phyloP scores from a whole-genome alignment of 768 basidiomycete genomes.

The Pholiota molesta region DNA sequence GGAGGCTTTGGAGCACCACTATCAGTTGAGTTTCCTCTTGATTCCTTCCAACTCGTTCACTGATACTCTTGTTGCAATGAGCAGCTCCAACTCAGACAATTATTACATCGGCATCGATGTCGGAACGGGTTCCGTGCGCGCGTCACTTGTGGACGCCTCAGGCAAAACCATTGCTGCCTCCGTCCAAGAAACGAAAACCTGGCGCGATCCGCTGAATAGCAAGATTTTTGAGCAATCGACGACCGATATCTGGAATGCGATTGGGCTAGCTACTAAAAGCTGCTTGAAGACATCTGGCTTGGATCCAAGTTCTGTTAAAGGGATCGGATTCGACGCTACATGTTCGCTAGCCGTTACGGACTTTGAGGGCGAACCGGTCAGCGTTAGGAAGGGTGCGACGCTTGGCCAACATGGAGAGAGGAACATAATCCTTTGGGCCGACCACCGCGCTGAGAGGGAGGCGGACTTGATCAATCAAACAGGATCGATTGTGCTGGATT shows the following conservation, averaged over 20 bases:
- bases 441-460: constrained; percentile 92
- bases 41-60: not conserved
- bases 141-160: constrained; percentile 70
- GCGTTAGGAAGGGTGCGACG: constrained; percentile 68
- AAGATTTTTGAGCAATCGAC: constrained; percentile 98
- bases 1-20: not conserved
- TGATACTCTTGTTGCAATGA: not conserved
- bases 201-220: constrained; percentile 82
- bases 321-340: constrained; percentile 94
- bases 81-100: constrained; percentile 19
- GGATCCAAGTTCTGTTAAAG: constrained; percentile 67
- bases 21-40: not conserved
- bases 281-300: constrained; percentile 64
- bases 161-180: constrained; percentile 80
- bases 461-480: constrained; percentile 88
- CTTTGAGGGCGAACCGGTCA: constrained; percentile 70
- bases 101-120: constrained; percentile 83
- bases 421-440: constrained; percentile 95
- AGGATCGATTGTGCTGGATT: constrained; percentile 84
- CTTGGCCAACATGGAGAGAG: constrained; percentile 72
- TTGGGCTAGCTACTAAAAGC: constrained; percentile 61
- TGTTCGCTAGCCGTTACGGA: constrained; percentile 92
- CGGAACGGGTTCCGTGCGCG: constrained; percentile 93
- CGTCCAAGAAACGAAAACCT: constrained; percentile 82
- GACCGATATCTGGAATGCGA: constrained; percentile 79